Evolutionary conservation across 441 rosid species (phyloP).

Genomic region (Corymbia citriodora): DNA sequence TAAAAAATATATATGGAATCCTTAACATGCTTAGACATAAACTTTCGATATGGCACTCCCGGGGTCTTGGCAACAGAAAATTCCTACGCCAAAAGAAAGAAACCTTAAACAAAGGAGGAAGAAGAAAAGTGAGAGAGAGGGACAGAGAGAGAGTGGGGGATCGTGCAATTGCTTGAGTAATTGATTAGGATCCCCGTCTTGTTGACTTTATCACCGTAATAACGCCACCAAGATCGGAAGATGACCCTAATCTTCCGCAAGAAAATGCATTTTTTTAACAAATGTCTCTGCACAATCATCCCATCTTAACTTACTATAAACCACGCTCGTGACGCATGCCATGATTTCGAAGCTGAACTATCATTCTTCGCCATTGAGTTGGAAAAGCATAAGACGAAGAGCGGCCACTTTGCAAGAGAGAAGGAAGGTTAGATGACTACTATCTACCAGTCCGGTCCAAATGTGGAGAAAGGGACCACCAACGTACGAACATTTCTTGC

Average conservation of each 20-base stretch:
- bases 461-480: neutral
- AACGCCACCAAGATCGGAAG: neutral
- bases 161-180: neutral
- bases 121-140: neutral
- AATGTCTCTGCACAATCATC: neutral
- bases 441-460: neutral
- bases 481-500: neutral
- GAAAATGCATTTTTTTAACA: neutral
- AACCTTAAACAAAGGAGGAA: neutral
- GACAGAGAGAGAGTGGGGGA: neutral
- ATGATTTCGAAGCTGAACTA: neutral
- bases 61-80: neutral
- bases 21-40: neutral
- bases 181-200: neutral
- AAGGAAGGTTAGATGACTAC: neutral
- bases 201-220: neutral
- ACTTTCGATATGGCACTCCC: neutral
- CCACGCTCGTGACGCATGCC: neutral
- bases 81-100: neutral
- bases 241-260: neutral
- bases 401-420: neutral
- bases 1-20: neutral
- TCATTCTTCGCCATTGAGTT: neutral
- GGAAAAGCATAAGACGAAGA: neutral
- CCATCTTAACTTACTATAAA: too few species aligned